Evolutionary conservation across 768 basidiomycete genomes (phyloP), one percentile per base, ranked within the genome.

Genomic region (Kwoniella pini): DNA sequence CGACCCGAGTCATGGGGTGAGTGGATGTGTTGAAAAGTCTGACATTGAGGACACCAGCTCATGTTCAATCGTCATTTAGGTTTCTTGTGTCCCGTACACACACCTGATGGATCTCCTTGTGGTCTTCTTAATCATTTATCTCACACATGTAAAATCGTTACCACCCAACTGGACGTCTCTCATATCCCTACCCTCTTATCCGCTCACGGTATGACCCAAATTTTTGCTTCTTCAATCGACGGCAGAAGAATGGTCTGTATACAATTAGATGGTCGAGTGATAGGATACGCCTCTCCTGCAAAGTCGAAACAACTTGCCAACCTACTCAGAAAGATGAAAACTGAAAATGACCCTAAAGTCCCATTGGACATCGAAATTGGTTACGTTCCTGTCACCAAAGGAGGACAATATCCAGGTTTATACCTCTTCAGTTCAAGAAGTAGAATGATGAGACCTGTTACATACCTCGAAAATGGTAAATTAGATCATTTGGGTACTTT

Each of bases 361-460:
- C 94, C 96, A 0, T 80, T 95, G 48, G 94, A 99, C 78, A 83
- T 99, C 46, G 96, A 99, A 80, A 90, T 99, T 54, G 96, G 95
- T 0, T 83, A 87, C 57, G 92, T 99, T 1, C 90, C 91, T 0
- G 84, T 85, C 54, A 90, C 88, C 4, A 87, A 89, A 70, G 91
- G 93, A 40, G 96, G 96, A 3, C 96, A 98, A 74, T 98, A 97
- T 77, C 94, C 96, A 31, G 96, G 96, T 15, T 81, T 99, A 33
- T 98, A 88, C 81, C 80, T 99, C 50, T 99, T 99, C 80, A 85
- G 91, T 22, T 85, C 87, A 7, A 83, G 85, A 57, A 85, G 91
- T 36, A 83, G 96, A 68, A 96, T 99, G 92, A 99, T 99, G 96
- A 84, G 96, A 46, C 94, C 96, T 6, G 95, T 97, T 57, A 93